Evolutionary conservation across 305 asterid genomes (phyloP), one percentile per base, ranked within the genome.

Genomic region (Rubia peregrina): DNA sequence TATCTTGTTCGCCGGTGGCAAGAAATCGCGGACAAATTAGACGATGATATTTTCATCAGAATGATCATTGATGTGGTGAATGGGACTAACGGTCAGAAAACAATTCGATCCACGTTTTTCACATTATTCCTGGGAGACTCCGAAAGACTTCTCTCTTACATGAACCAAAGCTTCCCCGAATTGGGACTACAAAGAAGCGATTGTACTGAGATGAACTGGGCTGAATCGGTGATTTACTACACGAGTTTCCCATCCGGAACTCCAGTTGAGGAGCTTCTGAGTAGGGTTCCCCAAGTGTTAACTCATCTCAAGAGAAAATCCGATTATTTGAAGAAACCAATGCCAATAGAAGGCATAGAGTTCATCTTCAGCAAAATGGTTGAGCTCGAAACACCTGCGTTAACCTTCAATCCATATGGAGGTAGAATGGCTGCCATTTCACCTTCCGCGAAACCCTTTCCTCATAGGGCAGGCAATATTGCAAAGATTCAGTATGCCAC

Each of bases 381-480:
- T 56, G 62, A 56, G 62, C 33, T 56, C 7, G 62, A 56, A 56
- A 56, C 62, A 8, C 62, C 62, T 0, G 55, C 17, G 0, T 11
- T 82, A 65, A 65, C 66, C 22, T 79, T 79, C 67, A 71, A 67
- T 57, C 83, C 83, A 2, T 79, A 44, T 11, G 79, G 82, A 11
- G 86, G 86, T 72, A 70, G 77, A 55, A 77, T 82, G 74, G 56
- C 44, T 6, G 70, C 73, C 0, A 66, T 79, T 59, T 16, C 82
- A 2, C 48, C 77, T 10, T 56, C 74, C 0, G 86, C 75, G 0
- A 79, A 70, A 9, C 81, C 85, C 1, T 79, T 82, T 21, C 85
- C 85, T 0, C 85, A 82, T 65, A 80, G 85, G 51, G 80, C 74
- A 7, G 83, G 81, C 2, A 78, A 82, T 21, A 74, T 79, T 42